A percentile compares a stretch with the other conserved stretches of the same genome.
Conservation (phyloP, 2,329 filamentous ascomycete genomes). For the Teratosphaeria zuluensis region DNA sequence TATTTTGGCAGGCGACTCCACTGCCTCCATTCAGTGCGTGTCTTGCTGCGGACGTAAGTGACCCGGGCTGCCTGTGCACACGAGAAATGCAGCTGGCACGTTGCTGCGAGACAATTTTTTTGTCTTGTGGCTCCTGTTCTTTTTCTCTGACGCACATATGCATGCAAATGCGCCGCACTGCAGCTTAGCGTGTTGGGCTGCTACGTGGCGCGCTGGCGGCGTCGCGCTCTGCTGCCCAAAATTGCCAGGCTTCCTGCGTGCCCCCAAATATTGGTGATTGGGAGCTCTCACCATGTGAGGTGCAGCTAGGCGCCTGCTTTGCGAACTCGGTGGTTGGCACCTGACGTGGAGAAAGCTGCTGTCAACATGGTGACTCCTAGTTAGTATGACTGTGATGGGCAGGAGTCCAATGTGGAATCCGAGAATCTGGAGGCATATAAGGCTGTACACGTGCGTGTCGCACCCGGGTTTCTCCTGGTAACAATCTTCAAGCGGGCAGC, state of each 20-base stretch:
- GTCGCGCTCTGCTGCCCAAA: conserved; percentile 1
- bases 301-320: background rate
- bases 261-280: background rate
- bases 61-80: background rate
- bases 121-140: background rate
- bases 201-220: conserved; percentile 3
- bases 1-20: background rate
- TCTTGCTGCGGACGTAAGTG: background rate
- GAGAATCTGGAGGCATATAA: background rate
- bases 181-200: conserved; percentile 7
- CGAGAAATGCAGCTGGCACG: background rate
- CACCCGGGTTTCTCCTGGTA: background rate
- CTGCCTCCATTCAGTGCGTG: background rate
- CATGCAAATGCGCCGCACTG: conserved; percentile 1
- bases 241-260: background rate
- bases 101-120: background rate
- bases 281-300: background rate
- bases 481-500: background rate
- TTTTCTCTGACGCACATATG: no score
- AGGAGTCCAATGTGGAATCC: background rate
- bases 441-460: background rate
- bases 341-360: background rate
- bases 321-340: background rate
- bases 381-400: background rate
- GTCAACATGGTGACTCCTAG: background rate